These are phyloP conservation scores for Aspergillus baeticus DNA, from an alignment of 495 filamentous ascomycete species.

Conservation along the genomic window DNA sequence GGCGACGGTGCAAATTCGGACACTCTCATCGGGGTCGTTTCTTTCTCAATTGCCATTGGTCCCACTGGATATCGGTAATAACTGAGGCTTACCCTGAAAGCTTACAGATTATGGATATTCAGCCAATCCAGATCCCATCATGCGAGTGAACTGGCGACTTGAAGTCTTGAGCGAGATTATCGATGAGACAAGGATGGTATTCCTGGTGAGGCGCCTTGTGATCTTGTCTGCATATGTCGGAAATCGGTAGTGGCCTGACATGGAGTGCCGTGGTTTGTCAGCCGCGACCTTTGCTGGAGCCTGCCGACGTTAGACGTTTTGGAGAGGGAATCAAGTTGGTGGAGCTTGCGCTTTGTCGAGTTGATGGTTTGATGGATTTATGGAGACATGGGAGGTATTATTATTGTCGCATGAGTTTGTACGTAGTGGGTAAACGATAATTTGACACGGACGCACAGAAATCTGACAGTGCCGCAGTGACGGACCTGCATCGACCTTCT, in stretches of 20 bases:
- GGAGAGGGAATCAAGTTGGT: no score
- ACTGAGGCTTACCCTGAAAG: no score
- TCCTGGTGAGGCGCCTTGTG: conserved; percentile 1
- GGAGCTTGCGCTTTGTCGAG: no score
- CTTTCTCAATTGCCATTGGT: not conserved
- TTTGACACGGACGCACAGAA: not conserved
- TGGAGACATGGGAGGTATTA: no score
- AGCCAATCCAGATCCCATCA: no score
- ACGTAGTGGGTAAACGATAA: not conserved
- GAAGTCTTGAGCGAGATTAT: not conserved
- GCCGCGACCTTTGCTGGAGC: no score
- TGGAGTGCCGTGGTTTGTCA: not conserved
- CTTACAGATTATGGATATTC: no score
- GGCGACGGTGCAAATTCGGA: not conserved
- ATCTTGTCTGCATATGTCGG: not conserved
- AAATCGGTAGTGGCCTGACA: not conserved
- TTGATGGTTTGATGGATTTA: no score
- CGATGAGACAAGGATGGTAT: conserved; percentile 6
- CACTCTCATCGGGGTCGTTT: not conserved
- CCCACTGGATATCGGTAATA: not conserved
- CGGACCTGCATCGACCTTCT: not conserved
- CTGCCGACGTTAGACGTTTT: not conserved
- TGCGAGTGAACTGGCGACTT: not conserved
- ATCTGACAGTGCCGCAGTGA: conserved; percentile 1
- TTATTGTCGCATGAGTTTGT: no score